Conservation (phyloP, 2,329 filamentous ascomycete genomes). For the Fusarium euwallaceae region DNA sequence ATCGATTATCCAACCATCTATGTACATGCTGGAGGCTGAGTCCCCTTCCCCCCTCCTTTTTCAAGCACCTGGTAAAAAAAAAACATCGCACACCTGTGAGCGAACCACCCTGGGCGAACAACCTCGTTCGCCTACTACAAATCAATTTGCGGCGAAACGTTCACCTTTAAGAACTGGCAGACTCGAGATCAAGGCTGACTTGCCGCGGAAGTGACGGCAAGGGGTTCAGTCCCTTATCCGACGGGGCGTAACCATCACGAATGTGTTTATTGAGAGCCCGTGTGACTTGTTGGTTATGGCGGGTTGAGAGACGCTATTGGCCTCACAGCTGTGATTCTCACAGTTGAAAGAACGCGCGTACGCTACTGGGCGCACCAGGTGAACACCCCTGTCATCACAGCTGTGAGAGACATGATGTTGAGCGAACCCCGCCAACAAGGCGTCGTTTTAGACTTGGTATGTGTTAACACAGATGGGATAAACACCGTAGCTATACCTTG, state of each 20-base stretch:
- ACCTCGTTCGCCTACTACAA: not conserved
- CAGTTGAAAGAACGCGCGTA: not conserved
- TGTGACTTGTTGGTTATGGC: not conserved
- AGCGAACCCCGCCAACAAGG: not conserved
- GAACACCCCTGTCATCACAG: not conserved
- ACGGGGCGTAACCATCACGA: not conserved
- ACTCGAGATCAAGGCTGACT: not conserved
- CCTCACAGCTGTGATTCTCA: not conserved
- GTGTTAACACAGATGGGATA: conserved; percentile 1
- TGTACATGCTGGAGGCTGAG: not conserved
- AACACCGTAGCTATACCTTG: not conserved
- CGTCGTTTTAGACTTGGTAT: not conserved
- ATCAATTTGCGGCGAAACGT: not conserved
- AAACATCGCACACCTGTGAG: not conserved
- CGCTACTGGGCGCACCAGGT: not conserved
- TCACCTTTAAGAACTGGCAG: not conserved
- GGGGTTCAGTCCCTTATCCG: not conserved
- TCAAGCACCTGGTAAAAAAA: not conserved
- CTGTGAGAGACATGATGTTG: not conserved
- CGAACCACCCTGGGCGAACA: not conserved
- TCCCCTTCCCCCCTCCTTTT: not conserved
- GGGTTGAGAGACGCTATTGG: not conserved
- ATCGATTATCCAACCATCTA: not conserved
- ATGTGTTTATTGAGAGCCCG: not conserved
- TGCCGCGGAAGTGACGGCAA: not conserved